A percentile compares a stretch with the other conserved stretches of the same genome.
Conservation (phyloP, 176 grass and related monocot genomes). For the Oryza coarctata region DNA sequence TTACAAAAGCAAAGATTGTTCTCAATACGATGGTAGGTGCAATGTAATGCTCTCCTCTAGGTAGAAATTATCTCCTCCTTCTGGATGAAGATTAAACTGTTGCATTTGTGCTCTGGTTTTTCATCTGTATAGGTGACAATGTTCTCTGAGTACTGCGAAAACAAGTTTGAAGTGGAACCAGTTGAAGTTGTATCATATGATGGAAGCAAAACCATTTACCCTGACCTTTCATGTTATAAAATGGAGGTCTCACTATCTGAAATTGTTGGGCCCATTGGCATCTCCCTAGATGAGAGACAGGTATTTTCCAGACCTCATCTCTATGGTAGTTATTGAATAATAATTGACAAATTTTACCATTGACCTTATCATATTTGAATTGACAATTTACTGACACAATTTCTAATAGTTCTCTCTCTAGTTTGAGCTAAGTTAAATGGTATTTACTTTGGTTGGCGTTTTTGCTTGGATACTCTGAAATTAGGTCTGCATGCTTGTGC, state of each 20-base stretch:
- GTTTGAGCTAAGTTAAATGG: slow-evolving; percentile 15
- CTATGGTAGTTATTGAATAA: neutral
- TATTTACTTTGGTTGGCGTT: neutral
- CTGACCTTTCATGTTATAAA: slow-evolving; percentile 77
- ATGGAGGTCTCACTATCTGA: slow-evolving; percentile 86
- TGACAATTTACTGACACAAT: neutral
- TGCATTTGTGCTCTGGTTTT: slow-evolving; percentile 26
- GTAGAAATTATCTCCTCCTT: slow-evolving; percentile 1
- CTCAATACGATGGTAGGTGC: slow-evolving; percentile 88
- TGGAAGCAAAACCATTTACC: slow-evolving; percentile 65
- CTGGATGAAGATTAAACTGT: slow-evolving; percentile 23
- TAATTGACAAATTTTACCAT: slow-evolving; percentile 2
- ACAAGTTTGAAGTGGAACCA: slow-evolving; percentile 93
- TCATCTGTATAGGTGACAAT: slow-evolving; percentile 77
- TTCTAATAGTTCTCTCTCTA: neutral
- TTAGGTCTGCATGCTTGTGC: neutral
- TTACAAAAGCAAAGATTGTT: slow-evolving; percentile 98
- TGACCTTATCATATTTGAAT: neutral
- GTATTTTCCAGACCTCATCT: slow-evolving; percentile 34
- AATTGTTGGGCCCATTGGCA: slow-evolving; percentile 80
- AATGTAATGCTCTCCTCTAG: slow-evolving; percentile 9
- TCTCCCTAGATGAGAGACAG: slow-evolving; percentile 65
- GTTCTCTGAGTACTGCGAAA: slow-evolving; percentile 87
- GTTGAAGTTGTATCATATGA: slow-evolving; percentile 74
- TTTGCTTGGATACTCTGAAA: slow-evolving; percentile 19